Conservation (phyloP, 257 asterid species). For the Echites panduratus region DNA sequence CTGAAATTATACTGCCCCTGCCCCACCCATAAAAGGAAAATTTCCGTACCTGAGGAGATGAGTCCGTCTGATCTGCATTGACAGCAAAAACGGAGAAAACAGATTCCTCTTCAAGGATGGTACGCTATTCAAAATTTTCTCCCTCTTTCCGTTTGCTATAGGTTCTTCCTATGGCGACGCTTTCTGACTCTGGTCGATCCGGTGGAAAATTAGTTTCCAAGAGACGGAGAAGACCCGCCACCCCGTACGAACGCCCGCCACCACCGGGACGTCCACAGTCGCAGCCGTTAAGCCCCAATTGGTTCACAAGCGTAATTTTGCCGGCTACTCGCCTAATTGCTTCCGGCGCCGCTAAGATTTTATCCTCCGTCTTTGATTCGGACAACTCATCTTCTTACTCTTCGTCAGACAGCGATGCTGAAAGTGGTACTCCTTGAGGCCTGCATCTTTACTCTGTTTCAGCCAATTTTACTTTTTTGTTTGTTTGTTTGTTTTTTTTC, state of each 20-base stretch:
- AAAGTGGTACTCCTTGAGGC: constrained; percentile 26
- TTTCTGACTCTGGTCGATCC: constrained; percentile 24
- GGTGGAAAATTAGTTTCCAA: constrained; percentile 39
- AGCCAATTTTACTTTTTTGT: neutral
- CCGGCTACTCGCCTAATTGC: constrained; percentile 42
- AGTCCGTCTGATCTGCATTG: neutral
- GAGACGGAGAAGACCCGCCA: constrained; percentile 24
- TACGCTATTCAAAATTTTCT: neutral
- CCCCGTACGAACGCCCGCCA: constrained; percentile 37
- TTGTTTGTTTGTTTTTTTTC: neutral
- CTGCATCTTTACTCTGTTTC: neutral
- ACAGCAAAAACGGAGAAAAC: neutral
- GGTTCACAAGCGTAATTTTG: constrained; percentile 28
- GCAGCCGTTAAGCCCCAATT: constrained; percentile 30
- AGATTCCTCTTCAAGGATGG: too few relatives aligned
- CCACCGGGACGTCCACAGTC: constrained; percentile 26
- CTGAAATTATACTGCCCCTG: too few relatives aligned
- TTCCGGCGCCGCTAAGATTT: constrained; percentile 68
- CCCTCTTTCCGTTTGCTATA: neutral
- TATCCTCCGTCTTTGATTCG: constrained; percentile 53
- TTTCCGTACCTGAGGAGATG: too few relatives aligned
- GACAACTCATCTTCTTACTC: constrained; percentile 36
- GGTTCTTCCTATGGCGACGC: constrained; percentile 11
- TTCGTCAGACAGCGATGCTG: constrained; percentile 29
- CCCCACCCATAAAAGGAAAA: too few relatives aligned